Conservation (phyloP, 2,329 filamentous ascomycete species). For the Epichloe festucae region DNA sequence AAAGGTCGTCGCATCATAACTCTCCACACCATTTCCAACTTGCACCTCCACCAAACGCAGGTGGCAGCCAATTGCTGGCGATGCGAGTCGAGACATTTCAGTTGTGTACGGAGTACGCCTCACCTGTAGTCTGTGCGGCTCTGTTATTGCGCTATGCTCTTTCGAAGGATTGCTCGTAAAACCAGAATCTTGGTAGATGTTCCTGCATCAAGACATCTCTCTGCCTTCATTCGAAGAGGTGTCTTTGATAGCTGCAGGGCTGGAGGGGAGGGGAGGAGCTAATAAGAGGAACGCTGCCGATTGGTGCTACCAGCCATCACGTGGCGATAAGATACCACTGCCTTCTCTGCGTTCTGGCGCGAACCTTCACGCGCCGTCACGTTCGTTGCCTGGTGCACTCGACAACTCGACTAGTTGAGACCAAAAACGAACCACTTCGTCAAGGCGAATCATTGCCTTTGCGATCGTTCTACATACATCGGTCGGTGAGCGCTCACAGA, state of each 20-base stretch:
- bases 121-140: too few species aligned
- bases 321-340: conserved; percentile 10
- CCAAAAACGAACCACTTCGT: conserved; percentile 3
- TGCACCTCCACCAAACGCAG: conserved; percentile 4
- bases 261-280: not conserved
- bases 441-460: conserved; percentile 9
- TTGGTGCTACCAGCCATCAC: conserved; percentile 11
- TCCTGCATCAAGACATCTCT: too few species aligned
- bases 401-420: not conserved
- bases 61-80: conserved; percentile 6
- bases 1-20: not conserved
- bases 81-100: conserved; percentile 3
- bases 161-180: not conserved
- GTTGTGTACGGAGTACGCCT: too few species aligned
- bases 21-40: conserved; percentile 1
- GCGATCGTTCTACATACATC: conserved; percentile 9
- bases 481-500: not conserved
- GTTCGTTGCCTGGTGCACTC: not conserved
- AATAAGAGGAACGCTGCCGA: conserved; percentile 12
- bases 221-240: too few species aligned
- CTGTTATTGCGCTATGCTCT: not conserved
- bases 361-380: conserved; percentile 2
- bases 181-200: not conserved
- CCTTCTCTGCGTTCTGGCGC: not conserved
- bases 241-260: not conserved